These are phyloP conservation scores for Lonicera japonica DNA, from an alignment of 129 eudicot species.

Conservation along the genomic window DNA sequence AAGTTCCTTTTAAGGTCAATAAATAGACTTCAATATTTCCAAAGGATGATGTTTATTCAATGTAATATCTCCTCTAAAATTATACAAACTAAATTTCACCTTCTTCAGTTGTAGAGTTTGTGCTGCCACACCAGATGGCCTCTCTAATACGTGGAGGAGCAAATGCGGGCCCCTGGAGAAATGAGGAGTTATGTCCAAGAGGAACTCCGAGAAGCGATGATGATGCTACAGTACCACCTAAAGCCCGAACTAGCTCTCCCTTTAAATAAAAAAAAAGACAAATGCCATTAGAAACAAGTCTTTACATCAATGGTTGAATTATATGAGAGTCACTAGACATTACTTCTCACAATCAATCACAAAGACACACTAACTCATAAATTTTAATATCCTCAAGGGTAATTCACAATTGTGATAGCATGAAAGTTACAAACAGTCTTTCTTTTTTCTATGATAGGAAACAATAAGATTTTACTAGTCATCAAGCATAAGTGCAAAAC, in stretches of 20 bases:
- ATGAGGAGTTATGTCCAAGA: conserved; percentile 92
- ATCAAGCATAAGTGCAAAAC: no score
- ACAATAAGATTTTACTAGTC: no score
- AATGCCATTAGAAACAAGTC: not conserved
- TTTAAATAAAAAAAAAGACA: conserved; percentile 12
- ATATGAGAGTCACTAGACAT: no score
- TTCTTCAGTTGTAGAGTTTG: conserved; percentile 87
- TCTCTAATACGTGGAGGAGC: conserved; percentile 98
- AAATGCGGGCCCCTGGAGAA: conserved; percentile 98
- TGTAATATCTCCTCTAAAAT: not conserved
- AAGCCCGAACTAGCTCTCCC: conserved; percentile 88
- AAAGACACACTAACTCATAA: no score
- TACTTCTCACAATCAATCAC: no score
- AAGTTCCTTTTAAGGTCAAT: not conserved
- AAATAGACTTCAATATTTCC: not conserved
- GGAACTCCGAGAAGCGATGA: conserved; percentile 94
- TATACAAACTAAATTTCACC: conserved; percentile 27
- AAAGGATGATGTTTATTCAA: not conserved
- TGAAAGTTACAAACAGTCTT: no score
- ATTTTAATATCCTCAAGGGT: no score
- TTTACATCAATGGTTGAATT: not conserved
- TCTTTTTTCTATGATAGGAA: no score
- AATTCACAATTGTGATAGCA: no score
- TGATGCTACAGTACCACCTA: conserved; percentile 85
- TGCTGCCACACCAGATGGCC: conserved; percentile 98